A percentile compares a stretch with the other conserved stretches of the same genome.
These are phyloP conservation scores for Penicillium goetzii DNA, from an alignment of 495 filamentous ascomycete species.

Conservation along the genomic window DNA sequence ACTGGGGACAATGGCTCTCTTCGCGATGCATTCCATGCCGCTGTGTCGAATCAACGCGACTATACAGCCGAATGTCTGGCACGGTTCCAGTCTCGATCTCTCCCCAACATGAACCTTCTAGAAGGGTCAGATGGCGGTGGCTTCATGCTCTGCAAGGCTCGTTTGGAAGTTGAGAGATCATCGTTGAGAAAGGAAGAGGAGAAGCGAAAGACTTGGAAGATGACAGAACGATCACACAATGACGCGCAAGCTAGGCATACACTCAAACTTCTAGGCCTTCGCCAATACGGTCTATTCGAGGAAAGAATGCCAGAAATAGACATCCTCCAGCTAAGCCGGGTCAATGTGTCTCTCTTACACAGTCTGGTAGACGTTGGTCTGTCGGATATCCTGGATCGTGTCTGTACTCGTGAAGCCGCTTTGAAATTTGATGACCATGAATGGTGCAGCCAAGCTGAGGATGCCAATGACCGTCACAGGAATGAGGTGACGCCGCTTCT, in stretches of 20 bases:
- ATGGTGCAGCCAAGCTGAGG: background rate
- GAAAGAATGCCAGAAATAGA: background rate
- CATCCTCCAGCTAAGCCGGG: background rate
- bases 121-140: background rate
- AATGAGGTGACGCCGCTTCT: conserved; percentile 13
- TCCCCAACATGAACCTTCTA: background rate
- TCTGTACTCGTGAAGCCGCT: background rate
- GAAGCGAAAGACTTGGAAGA: background rate
- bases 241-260: background rate
- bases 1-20: background rate
- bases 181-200: background rate
- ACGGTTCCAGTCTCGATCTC: background rate
- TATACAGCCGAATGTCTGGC: background rate
- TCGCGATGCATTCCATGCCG: background rate
- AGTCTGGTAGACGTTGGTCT: background rate
- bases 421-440: conserved; percentile 1
- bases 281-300: background rate
- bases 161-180: background rate
- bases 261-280: background rate
- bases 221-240: background rate
- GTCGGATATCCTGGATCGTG: background rate
- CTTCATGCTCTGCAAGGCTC: background rate
- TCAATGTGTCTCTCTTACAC: background rate
- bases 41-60: background rate
- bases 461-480: background rate